These are phyloP conservation scores for Kalaharituber pfeilii DNA, from an alignment of 2,329 filamentous ascomycete genomes.

Conservation along the genomic window DNA sequence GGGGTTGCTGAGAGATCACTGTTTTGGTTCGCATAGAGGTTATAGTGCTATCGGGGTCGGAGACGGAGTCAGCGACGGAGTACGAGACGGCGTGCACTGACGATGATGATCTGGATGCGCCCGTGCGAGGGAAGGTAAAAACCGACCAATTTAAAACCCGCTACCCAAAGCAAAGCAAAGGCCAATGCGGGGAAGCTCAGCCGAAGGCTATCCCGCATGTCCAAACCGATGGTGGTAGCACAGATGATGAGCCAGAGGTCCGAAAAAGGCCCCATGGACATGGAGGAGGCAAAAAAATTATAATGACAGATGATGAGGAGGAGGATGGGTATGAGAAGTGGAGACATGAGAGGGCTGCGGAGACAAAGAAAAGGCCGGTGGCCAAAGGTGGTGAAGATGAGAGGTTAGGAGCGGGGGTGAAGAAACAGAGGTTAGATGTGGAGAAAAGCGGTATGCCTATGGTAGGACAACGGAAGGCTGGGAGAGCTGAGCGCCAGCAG, in stretches of 20 bases:
- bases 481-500: neutral
- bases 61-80: neutral
- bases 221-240: too few species aligned
- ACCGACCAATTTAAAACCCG: neutral
- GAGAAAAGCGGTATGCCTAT: neutral
- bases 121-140: neutral
- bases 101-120: neutral
- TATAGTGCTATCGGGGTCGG: neutral
- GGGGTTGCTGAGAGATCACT: too few species aligned
- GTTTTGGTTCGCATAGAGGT: too few species aligned
- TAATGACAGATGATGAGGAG: constrained; percentile 36
- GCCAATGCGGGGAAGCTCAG: neutral
- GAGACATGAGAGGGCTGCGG: constrained; percentile 32
- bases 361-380: constrained; percentile 35
- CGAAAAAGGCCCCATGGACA: neutral
- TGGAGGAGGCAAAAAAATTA: constrained; percentile 13
- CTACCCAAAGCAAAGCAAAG: neutral
- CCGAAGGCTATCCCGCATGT: too few species aligned
- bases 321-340: constrained; percentile 45
- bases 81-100: neutral
- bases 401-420: too few species aligned
- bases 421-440: neutral
- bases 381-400: constrained; percentile 45
- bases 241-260: neutral
- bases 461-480: neutral